A percentile compares a stretch with the other conserved stretches of the same genome.
phyloP scores from a whole-genome alignment of 2,329 filamentous ascomycete genomes.

The Coniochaeta hoffmannii region DNA sequence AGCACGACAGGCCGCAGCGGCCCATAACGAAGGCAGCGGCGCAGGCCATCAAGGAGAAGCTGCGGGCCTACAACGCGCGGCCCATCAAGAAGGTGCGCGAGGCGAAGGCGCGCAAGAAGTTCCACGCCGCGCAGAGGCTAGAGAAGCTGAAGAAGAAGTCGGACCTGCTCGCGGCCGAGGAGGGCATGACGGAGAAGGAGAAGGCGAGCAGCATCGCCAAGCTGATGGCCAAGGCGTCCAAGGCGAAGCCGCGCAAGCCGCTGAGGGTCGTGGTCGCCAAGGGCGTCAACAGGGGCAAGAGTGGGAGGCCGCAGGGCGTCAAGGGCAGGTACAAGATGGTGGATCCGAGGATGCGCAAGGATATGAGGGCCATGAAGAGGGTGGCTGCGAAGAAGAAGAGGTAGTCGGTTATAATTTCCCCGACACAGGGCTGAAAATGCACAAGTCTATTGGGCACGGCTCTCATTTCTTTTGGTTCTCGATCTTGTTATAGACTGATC shows the following conservation, averaged over 20 bases:
- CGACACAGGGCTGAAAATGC: not conserved
- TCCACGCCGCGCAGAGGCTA: conserved; percentile 81
- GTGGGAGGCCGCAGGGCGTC: conserved; percentile 80
- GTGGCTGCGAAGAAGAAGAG: conserved; percentile 56
- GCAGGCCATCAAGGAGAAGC: conserved; percentile 87
- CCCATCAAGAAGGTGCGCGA: conserved; percentile 99
- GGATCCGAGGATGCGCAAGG: conserved; percentile 92
- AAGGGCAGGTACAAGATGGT: conserved; percentile 98
- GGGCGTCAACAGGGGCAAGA: conserved; percentile 76
- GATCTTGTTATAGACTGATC: conserved; percentile 20
- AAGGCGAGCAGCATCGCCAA: conserved; percentile 80
- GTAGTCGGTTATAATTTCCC: not conserved
- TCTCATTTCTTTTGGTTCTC: not conserved
- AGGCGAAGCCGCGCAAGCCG: conserved; percentile 77
- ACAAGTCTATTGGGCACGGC: not conserved
- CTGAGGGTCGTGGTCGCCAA: conserved; percentile 85
- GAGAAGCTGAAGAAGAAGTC: conserved; percentile 98
- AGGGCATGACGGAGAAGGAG: conserved; percentile 91
- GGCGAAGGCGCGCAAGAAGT: conserved; percentile 93
- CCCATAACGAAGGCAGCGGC: conserved; percentile 91
- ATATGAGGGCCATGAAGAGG: conserved; percentile 81
- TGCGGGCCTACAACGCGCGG: conserved; percentile 84
- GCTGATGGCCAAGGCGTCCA: conserved; percentile 72
- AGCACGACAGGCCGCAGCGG: conserved; percentile 75
- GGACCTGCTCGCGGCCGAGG: conserved; percentile 80